A percentile compares a stretch with the other conserved stretches of the same genome.
These are phyloP conservation scores for Chlamydomonas urium DNA, from an alignment of 139 green algal species.

Conservation along the genomic window DNA sequence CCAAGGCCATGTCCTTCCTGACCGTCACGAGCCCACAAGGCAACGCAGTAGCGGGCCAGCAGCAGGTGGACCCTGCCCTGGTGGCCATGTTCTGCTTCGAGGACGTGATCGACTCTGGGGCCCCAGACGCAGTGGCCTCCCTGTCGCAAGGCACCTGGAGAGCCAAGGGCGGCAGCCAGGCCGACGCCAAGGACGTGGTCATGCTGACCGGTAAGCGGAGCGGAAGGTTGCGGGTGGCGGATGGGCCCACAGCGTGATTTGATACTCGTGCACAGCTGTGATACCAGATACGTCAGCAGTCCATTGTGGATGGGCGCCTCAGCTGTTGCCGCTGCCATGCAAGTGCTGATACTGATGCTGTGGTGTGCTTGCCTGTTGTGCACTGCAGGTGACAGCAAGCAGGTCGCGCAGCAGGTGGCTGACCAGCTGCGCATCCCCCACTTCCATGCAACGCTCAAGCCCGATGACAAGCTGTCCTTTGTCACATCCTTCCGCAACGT, in stretches of 20 bases:
- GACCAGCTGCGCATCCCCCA: constrained; percentile 52
- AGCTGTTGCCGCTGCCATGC: too few relatives aligned
- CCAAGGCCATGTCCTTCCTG: constrained; percentile 25
- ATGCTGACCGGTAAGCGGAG: constrained; percentile 61
- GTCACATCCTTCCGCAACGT: neutral
- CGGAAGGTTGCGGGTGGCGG: constrained; percentile 1
- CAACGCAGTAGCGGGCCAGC: neutral
- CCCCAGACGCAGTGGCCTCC: constrained; percentile 41
- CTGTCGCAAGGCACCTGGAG: constrained; percentile 50
- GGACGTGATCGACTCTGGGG: constrained; percentile 57
- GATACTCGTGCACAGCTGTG: too few relatives aligned
- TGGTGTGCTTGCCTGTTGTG: too few relatives aligned
- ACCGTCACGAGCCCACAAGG: neutral
- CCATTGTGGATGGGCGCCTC: too few relatives aligned
- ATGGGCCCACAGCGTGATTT: too few relatives aligned
- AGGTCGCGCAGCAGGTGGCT: constrained; percentile 44
- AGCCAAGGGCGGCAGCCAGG: constrained; percentile 1
- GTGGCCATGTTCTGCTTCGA: constrained; percentile 62
- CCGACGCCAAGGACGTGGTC: constrained; percentile 35
- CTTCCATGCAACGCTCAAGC: constrained; percentile 59
- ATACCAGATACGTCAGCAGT: too few relatives aligned
- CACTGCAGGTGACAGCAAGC: constrained; percentile 75
- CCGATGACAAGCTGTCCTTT: constrained; percentile 68
- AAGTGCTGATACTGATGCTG: too few relatives aligned
- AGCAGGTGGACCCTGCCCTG: constrained; percentile 1